Conservation (phyloP, 257 asterid genomes). For the Solanum chiquidenum region DNA sequence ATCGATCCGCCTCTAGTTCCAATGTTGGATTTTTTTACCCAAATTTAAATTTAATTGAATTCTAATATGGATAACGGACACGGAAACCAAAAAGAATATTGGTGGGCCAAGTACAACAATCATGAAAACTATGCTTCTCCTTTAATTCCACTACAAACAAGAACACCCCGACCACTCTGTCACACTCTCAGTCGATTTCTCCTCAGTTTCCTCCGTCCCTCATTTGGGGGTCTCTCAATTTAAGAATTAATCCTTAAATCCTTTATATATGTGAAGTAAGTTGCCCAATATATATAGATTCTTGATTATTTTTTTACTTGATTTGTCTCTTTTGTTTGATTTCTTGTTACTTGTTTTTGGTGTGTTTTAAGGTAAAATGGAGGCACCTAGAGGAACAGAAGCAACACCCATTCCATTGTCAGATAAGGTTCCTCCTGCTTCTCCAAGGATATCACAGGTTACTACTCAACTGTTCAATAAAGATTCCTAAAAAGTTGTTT, state of each 20-base stretch:
- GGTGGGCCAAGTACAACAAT: background rate
- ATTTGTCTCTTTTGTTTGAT: background rate
- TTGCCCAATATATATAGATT: background rate
- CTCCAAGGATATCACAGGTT: background rate
- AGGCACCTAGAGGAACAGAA: background rate
- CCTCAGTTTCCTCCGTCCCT: background rate
- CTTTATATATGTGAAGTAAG: background rate
- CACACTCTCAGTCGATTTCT: background rate
- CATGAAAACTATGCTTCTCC: background rate
- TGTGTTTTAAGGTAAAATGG: constrained; percentile 7
- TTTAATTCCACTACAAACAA: background rate
- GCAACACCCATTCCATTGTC: constrained; percentile 3
- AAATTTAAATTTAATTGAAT: too few relatives aligned
- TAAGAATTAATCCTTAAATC: background rate
- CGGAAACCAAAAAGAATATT: background rate
- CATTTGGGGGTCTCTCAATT: background rate
- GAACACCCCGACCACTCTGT: background rate
- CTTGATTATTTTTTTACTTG: background rate
- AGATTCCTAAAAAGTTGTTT: background rate
- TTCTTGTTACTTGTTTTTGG: background rate
- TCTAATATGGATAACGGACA: fast-evolving
- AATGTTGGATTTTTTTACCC: fast-evolving
- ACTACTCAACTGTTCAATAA: background rate
- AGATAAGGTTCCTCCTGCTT: background rate
- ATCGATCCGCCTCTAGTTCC: too few relatives aligned